A percentile compares a stretch with the other conserved stretches of the same genome.
These are phyloP conservation scores for Kuraishia capsulata DNA, from an alignment of 805 yeast species.

Conservation along the genomic window DNA sequence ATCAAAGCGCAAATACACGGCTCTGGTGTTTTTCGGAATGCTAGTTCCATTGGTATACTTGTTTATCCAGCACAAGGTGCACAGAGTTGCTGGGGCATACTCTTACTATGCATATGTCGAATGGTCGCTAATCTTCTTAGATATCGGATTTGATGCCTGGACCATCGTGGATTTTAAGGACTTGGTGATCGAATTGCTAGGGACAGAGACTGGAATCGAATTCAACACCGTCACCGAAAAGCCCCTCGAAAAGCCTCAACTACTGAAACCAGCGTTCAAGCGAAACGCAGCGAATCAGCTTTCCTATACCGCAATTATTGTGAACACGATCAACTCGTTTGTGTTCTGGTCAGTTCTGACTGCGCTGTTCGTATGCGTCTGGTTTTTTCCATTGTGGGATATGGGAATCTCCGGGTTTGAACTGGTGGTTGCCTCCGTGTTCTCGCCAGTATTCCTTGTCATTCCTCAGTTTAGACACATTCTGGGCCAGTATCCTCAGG, in stretches of 20 bases:
- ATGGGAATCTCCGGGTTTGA: constrained; percentile 98
- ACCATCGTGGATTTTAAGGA: constrained; percentile 61
- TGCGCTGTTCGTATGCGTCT: constrained; percentile 74
- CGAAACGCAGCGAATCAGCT: constrained; percentile 3
- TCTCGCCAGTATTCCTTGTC: constrained; percentile 48
- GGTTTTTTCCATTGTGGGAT: constrained; percentile 98
- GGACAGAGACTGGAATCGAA: constrained; percentile 8
- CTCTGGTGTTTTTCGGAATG: constrained; percentile 56
- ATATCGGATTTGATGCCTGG: constrained; percentile 78
- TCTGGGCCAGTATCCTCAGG: constrained; percentile 35
- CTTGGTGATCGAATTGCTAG: constrained; percentile 38
- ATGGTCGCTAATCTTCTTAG: constrained; percentile 82
- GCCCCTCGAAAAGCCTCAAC: not conserved
- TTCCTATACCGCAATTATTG: constrained; percentile 26
- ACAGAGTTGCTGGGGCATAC: constrained; percentile 85
- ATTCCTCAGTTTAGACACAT: constrained; percentile 25
- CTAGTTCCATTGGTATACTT: constrained; percentile 78
- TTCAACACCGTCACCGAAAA: not conserved
- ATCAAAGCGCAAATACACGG: constrained; percentile 42
- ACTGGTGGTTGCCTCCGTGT: constrained; percentile 47
- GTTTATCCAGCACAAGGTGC: constrained; percentile 89
- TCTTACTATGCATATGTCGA: constrained; percentile 91
- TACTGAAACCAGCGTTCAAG: not conserved
- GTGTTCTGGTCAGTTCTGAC: constrained; percentile 83
- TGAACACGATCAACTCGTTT: constrained; percentile 54